phyloP scores from a whole-genome alignment of 169 alveolate species.

The Plasmodium falciparum region DNA sequence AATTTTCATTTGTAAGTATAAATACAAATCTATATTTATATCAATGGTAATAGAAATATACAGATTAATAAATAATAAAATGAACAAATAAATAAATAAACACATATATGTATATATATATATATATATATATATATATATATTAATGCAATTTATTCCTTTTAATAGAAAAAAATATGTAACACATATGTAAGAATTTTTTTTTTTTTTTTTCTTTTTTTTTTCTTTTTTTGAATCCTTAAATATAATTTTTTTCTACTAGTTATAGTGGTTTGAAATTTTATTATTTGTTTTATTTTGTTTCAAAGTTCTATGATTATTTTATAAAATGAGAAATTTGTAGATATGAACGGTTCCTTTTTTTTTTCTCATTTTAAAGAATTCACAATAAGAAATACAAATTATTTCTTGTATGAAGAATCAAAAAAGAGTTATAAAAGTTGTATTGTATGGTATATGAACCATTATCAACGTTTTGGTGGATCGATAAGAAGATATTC shows the following conservation, averaged over 20 bases:
- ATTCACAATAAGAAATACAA: conserved; percentile 1
- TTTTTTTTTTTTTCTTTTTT: no score
- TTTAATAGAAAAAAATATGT: no score
- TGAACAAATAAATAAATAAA: not conserved
- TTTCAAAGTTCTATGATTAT: no score
- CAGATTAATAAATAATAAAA: not conserved
- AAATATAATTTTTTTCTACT: no score
- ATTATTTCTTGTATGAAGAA: not conserved
- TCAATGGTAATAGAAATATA: not conserved
- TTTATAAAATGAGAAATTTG: no score
- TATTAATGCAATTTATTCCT: not conserved
- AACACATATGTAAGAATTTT: no score
- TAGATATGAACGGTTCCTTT: conserved; percentile 38
- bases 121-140: conserved; percentile 9
- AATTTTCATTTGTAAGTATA: not conserved
- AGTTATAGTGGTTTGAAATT: no score
- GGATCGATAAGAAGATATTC: not conserved
- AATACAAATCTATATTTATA: conserved; percentile 17
- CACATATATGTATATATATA: conserved; percentile 6
- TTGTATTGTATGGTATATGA: no score
- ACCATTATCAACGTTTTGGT: no score
- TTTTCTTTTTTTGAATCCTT: no score
- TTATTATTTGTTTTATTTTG: no score
- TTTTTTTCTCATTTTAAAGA: conserved; percentile 19
- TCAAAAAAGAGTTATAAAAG: no score